Percentiles rank a stretch among this genome's conserved stretches.
These are phyloP conservation scores for Cadophora luteo-olivacea DNA, from an alignment of 2,329 filamentous ascomycete species.

Conservation along the genomic window DNA sequence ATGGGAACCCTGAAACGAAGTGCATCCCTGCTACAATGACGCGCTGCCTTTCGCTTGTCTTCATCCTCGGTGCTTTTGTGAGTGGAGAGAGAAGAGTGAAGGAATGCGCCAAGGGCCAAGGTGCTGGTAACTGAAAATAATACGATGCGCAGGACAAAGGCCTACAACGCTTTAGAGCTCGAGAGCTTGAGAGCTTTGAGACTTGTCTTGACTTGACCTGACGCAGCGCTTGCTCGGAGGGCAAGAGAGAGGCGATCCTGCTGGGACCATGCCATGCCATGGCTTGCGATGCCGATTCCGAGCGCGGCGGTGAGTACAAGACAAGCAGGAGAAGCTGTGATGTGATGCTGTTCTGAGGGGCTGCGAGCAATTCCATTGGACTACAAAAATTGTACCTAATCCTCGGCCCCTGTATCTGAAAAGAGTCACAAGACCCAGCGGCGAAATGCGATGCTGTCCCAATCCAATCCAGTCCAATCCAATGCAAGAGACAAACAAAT, in stretches of 20 bases:
- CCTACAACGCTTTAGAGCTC: slow-evolving; percentile 1
- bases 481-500: slow-evolving; percentile 10
- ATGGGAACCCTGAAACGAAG: slow-evolving; percentile 15
- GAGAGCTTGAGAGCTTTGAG: slow-evolving; percentile 1
- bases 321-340: slow-evolving; percentile 3
- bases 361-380: slow-evolving; percentile 9
- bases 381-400: slow-evolving; percentile 24
- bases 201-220: slow-evolving; percentile 6
- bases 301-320: slow-evolving; percentile 13
- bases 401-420: slow-evolving; percentile 21
- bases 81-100: slow-evolving; percentile 1
- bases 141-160: slow-evolving; percentile 13
- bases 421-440: slow-evolving; percentile 26
- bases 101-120: slow-evolving; percentile 18
- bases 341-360: slow-evolving; percentile 6
- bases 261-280: neutral
- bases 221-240: slow-evolving; percentile 10
- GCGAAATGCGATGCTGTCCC: slow-evolving; percentile 14
- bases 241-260: neutral
- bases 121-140: slow-evolving; percentile 9
- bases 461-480: slow-evolving; percentile 7
- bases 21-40: slow-evolving; percentile 16
- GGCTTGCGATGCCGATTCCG: slow-evolving; percentile 13
- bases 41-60: slow-evolving; percentile 7
- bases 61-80: neutral